Evolutionary conservation across 2,329 filamentous ascomycete genomes (phyloP), one percentile per base, ranked within the genome.

Genomic region (Fulvia fulva): DNA sequence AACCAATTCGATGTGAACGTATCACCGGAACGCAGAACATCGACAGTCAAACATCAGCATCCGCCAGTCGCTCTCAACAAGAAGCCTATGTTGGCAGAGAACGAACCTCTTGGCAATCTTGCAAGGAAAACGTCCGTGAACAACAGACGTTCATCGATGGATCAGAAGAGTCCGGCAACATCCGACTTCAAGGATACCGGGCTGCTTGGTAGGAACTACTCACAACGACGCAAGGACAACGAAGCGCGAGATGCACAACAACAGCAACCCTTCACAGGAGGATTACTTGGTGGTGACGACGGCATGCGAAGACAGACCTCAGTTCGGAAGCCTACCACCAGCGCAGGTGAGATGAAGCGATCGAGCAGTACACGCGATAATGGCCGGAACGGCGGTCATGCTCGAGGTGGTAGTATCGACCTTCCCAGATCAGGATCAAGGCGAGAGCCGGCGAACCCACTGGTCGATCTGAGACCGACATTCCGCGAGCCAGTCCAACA

Each of bases 391-490:
- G 51, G 57, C 14, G 58, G 59, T 21, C 62, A 62, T 50, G 43
- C 46, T n/a, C 59, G 56, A n/a, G 55, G 51, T 50, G 53, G 43
- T 37, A 74, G 75, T 23, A 68, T 71, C 41, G 73, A 76, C 56
- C 68, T 80, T 4, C 72, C 74, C 43, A 76, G 79, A 51, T 76
- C 76, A n/a, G 73, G 71, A n/a, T 82, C 81, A 1, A 64, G 58
- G 16, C 64, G 72, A 52, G 71, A 67, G 23, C 75, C 72, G 65
- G 78, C 79, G 2, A 85, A 84, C 61, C 87, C 88, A 1, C 78
- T 91, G 5, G 74, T 91, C 28, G 88, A 89, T 67, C 78, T 91
- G 43, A 86, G 85, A 0, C 84, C 85, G 0, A 77, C 79, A 51
- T 88, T 87, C 67, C 78, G 81, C 51, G 86, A 88, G 61, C 80